Evolutionary conservation across 2,329 filamentous ascomycete species (phyloP), one percentile per base, ranked within the genome.

Genomic region (Daldinia eschscholtzii): DNA sequence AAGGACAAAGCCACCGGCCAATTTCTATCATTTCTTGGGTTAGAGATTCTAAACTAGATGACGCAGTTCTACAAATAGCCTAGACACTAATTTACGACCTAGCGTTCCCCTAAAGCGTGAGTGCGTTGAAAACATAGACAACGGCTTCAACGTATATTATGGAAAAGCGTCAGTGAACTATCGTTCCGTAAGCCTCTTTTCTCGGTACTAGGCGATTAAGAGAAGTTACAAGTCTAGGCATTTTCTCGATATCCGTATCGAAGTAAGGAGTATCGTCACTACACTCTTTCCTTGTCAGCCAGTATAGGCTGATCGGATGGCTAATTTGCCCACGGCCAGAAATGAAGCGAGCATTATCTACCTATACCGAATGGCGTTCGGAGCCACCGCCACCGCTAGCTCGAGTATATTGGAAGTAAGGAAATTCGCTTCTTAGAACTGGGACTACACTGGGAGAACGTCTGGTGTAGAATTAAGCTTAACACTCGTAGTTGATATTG

Each of bases 281-380:
- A 7, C 10, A 30, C 23, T 55, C 4, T 20, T 23, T 55, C 12
- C 10, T 3, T 4, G 10, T 26, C 13, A 2, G 10, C 33, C 7
- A 12, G n/a, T 53, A 10, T 37, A 39, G 30, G 52, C 30, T 55
- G 33, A 55, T 55, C 23, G 52, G 23, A 37, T 55, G 52, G 30
- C 33, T 39, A n/a, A 55, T 37, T 55, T 30, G 15, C 33, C 37
- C 18, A n/a, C 33, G 18, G 18, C 20, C n/a, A 9, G 37, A 23
- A 4, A 12, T 10, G 52, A 23, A 23, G 1, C 3, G 35, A 39
- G 35, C 2, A 33, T 53, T n/a, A 13, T 2, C 12, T 15, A n/a
- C 18, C 35, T 39, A 23, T 35, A 35, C 33, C 33, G 7, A 30
- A 50, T 55, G 15, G 30, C 33, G 23, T 30, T 55, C 18, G n/a